Conservation (phyloP, 768 basidiomycete genomes). For the Pisolithus microcarpus region DNA sequence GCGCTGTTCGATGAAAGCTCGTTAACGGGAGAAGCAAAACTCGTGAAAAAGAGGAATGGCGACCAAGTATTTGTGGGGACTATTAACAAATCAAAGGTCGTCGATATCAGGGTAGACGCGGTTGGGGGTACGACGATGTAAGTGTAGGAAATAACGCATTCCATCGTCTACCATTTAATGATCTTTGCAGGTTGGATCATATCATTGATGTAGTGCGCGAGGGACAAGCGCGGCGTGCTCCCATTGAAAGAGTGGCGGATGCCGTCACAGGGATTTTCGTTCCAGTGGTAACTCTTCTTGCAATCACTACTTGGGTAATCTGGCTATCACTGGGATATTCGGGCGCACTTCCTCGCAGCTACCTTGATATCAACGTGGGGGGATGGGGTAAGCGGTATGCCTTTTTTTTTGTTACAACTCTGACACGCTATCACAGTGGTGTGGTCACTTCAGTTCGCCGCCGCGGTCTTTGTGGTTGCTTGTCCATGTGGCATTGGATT, state of each 20-base stretch:
- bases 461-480: constrained; percentile 76
- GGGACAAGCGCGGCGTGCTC: constrained; percentile 65
- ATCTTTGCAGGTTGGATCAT: constrained; percentile 51
- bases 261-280: constrained; percentile 73
- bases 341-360: constrained; percentile 47
- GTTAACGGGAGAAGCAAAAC: constrained; percentile 71
- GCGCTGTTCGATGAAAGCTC: constrained; percentile 75
- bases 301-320: constrained; percentile 61
- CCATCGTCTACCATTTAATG: background rate
- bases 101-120: constrained; percentile 55
- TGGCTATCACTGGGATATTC: constrained; percentile 64
- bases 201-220: constrained; percentile 70
- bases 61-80: constrained; percentile 74
- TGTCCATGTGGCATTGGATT: constrained; percentile 85
- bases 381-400: constrained; percentile 50
- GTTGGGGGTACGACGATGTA: constrained; percentile 67
- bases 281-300: constrained; percentile 65
- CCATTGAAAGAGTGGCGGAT: constrained; percentile 74
- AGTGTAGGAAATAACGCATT: constrained; percentile 12
- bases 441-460: constrained; percentile 77
- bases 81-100: constrained; percentile 54
- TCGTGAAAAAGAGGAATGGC: constrained; percentile 50
- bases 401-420: background rate
- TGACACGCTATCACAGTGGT: constrained; percentile 34
- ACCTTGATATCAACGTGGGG: constrained; percentile 47